Base-by-base conservation (phyloP, 2,329 filamentous ascomycete species). In the Aspergillus proliferans region DNA sequence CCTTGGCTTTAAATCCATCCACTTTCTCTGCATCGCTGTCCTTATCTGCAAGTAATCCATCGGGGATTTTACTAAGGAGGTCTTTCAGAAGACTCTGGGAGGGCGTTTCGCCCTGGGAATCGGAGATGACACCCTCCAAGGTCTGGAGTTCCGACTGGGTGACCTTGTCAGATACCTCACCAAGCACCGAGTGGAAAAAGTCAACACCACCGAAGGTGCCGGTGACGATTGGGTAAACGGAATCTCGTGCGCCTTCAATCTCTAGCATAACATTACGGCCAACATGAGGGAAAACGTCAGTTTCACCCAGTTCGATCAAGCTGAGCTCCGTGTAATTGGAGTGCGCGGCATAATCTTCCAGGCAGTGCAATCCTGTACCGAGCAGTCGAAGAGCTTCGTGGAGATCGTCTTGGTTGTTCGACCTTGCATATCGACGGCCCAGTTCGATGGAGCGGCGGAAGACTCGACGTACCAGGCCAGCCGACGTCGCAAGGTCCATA, bases 141-240 rank as follows among this genome's bases (percentile, higher is more conserved):
- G 90, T 85, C 63, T 94, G 82, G 48, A 97, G 84, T 66, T 97
- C 92, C 52, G 88, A 93, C 67, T 96, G 91, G 26, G 86, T 91
- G 52, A 91, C 76, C 73, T 95, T 95, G 70, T 96, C 91, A 36
- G 86, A 87, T 46, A 95, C 82, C 58, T 84, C 82, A 47, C 82
- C 82, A 56, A 83, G 87, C 26, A 95, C 90, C 1, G 87, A 93
- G 73, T 95, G 89, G 52, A 95, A 75, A 72, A 96, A 96, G 63
- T 96, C 92, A 12, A 95, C 91, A 54, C 91, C 91, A 53, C 91
- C 91, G 69, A 96, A 96, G 6, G 91, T 96, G 51, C 92, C 91
- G 1, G 91, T 96, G 41, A 95, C 80, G 52, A 92, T 74, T 6
- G 91, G 91, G 60, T 87, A 95, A 52, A 95, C 87, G 4, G 77